These are phyloP conservation scores for Pterocarpus santalinus DNA, from an alignment of 306 rosid genomes.

Conservation along the genomic window DNA sequence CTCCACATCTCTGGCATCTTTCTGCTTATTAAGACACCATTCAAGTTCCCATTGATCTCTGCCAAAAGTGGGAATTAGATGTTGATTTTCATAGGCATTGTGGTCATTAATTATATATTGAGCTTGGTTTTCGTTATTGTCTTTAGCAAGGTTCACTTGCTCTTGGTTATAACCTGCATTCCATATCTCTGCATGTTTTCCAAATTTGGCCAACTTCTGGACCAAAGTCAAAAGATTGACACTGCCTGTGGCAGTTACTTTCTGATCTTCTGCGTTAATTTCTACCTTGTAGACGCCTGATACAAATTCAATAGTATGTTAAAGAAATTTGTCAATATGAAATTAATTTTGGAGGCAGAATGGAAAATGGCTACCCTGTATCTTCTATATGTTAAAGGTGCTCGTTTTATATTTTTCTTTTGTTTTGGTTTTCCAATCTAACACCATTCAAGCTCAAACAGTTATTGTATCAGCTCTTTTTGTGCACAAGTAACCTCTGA, in stretches of 20 bases:
- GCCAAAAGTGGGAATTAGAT: constrained; percentile 42
- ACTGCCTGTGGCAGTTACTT: constrained; percentile 55
- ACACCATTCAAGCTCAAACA: not conserved
- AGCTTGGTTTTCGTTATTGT: constrained; percentile 37
- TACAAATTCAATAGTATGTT: constrained; percentile 15
- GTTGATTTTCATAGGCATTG: constrained; percentile 39
- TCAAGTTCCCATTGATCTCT: constrained; percentile 39
- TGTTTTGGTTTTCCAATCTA: not conserved
- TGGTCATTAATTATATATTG: constrained; percentile 27
- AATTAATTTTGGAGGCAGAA: not conserved
- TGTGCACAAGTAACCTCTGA: not conserved
- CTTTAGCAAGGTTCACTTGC: constrained; percentile 8
- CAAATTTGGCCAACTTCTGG: constrained; percentile 54
- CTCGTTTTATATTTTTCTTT: constrained; percentile 4
- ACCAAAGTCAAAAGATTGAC: constrained; percentile 60
- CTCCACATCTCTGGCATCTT: constrained; percentile 4
- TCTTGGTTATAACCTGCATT: constrained; percentile 46
- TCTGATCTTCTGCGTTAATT: constrained; percentile 58
- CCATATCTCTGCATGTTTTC: constrained; percentile 69
- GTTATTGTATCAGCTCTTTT: not conserved
- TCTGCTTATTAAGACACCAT: constrained; percentile 36
- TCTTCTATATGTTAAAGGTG: not conserved
- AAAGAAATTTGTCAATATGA: not conserved
- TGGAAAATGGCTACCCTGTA: not conserved
- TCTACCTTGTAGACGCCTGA: constrained; percentile 62